Conservation (phyloP, 345 rosid genomes). For the Theobroma cacao region DNA sequence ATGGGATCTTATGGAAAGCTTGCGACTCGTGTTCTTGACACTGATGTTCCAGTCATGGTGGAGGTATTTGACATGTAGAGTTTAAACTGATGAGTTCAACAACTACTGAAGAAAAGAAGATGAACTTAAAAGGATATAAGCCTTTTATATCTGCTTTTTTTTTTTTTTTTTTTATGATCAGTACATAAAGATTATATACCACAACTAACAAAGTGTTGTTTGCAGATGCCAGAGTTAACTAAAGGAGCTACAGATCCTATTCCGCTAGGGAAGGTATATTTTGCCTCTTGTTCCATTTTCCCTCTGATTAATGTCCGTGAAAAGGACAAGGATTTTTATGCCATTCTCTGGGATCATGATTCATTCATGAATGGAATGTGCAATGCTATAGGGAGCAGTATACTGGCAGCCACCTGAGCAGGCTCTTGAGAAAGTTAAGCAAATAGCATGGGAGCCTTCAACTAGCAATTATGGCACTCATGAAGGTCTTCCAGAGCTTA, state of each 20-base stretch:
- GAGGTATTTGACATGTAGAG: neutral
- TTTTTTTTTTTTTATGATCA: too few relatives aligned
- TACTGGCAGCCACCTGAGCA: neutral
- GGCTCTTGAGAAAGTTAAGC: neutral
- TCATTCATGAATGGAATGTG: neutral
- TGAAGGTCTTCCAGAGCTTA: conserved; percentile 1
- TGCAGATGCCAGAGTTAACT: neutral
- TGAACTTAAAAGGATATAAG: neutral
- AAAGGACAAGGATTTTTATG: neutral
- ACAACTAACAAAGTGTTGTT: neutral
- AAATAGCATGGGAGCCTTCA: neutral
- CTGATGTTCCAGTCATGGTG: neutral
- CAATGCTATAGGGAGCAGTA: neutral
- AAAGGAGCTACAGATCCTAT: neutral
- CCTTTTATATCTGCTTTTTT: neutral
- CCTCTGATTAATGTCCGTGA: too few relatives aligned
- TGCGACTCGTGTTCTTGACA: neutral
- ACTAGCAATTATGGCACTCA: neutral
- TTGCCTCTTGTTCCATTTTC: neutral
- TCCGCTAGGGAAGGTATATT: neutral
- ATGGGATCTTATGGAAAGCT: neutral
- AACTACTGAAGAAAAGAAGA: too few relatives aligned
- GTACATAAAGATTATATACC: neutral
- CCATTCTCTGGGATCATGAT: neutral
- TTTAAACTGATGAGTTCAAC: neutral